phyloP scores from a whole-genome alignment of 192 early-diverging fungal genomes.

The Dissophora ornata region DNA sequence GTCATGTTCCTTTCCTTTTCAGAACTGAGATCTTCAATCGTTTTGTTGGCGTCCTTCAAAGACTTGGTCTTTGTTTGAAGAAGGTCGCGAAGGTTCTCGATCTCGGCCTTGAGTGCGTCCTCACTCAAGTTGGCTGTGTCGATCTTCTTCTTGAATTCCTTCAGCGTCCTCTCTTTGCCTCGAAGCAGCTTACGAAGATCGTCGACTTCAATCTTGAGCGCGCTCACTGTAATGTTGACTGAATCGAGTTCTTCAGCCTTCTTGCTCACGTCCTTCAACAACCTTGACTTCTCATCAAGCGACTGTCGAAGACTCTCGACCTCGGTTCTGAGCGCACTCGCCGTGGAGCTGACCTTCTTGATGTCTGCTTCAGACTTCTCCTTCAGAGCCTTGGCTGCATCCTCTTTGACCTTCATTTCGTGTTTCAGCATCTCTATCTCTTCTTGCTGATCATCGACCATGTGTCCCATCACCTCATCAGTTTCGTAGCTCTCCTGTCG shows the following conservation, averaged over 20 bases:
- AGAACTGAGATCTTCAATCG: neutral
- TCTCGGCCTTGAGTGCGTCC: no score
- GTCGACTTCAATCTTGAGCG: no score
- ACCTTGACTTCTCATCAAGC: no score
- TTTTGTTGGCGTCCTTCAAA: constrained; percentile 9
- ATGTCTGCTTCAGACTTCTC: constrained; percentile 18
- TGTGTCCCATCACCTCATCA: constrained; percentile 4
- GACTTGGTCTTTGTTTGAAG: no score
- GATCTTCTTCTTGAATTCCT: neutral
- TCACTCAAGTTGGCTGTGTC: neutral
- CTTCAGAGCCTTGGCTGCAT: neutral
- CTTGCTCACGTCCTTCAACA: neutral
- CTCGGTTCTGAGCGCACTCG: constrained; percentile 18
- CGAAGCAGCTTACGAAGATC: no score
- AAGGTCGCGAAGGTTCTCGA: no score
- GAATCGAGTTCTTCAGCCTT: neutral
- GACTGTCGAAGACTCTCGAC: constrained; percentile 2
- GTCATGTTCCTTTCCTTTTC: constrained; percentile 16
- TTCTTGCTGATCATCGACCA: no score
- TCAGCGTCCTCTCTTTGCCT: neutral
- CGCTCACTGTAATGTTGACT: no score
- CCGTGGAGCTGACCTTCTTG: constrained; percentile 33
- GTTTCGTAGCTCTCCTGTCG: neutral
- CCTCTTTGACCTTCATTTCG: constrained; percentile 18
- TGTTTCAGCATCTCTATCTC: constrained; percentile 12